Percentiles rank a stretch among this genome's conserved stretches.
phyloP scores from a whole-genome alignment of 441 rosid genomes.

The Pelargonium fulgidum region DNA sequence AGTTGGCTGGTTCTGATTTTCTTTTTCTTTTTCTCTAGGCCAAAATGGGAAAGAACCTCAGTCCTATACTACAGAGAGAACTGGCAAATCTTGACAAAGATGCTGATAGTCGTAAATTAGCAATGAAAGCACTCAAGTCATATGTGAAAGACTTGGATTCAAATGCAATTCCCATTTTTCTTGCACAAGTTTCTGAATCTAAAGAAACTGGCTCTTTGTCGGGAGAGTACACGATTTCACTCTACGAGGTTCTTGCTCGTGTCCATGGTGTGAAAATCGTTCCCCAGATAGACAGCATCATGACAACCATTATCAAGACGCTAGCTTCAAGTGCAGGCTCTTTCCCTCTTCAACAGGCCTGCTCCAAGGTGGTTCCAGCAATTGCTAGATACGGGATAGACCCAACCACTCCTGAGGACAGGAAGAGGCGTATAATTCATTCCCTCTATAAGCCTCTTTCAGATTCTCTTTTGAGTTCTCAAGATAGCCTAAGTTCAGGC shows the following conservation, averaged over 20 bases:
- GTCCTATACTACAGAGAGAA: slow-evolving; percentile 62
- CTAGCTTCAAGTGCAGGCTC: slow-evolving; percentile 86
- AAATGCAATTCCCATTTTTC: slow-evolving; percentile 75
- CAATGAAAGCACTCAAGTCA: slow-evolving; percentile 84
- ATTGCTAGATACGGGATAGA: slow-evolving; percentile 92
- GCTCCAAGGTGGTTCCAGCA: slow-evolving; percentile 93
- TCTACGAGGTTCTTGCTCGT: slow-evolving; percentile 92
- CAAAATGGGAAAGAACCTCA: slow-evolving; percentile 66
- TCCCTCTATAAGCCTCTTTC: slow-evolving; percentile 82
- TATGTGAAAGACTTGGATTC: slow-evolving; percentile 86
- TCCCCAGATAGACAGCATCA: slow-evolving; percentile 75
- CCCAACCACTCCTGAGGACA: slow-evolving; percentile 66
- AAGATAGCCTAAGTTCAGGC: slow-evolving; percentile 81
- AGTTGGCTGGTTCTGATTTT: not conserved
- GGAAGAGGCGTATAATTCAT: slow-evolving; percentile 62
- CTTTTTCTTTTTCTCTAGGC: slow-evolving; percentile 28
- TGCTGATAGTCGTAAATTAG: slow-evolving; percentile 78
- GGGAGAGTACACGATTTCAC: slow-evolving; percentile 92
- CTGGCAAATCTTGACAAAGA: slow-evolving; percentile 88
- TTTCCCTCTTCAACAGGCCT: slow-evolving; percentile 85
- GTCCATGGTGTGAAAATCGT: slow-evolving; percentile 86
- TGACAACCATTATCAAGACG: slow-evolving; percentile 70
- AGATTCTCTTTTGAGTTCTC: slow-evolving; percentile 66
- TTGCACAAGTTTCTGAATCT: slow-evolving; percentile 91
- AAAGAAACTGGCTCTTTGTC: slow-evolving; percentile 78